Percentiles rank a stretch among this genome's conserved stretches.
Evolutionary conservation across 805 yeast genomes (phyloP).

Genomic region (Saitoella complicata): DNA sequence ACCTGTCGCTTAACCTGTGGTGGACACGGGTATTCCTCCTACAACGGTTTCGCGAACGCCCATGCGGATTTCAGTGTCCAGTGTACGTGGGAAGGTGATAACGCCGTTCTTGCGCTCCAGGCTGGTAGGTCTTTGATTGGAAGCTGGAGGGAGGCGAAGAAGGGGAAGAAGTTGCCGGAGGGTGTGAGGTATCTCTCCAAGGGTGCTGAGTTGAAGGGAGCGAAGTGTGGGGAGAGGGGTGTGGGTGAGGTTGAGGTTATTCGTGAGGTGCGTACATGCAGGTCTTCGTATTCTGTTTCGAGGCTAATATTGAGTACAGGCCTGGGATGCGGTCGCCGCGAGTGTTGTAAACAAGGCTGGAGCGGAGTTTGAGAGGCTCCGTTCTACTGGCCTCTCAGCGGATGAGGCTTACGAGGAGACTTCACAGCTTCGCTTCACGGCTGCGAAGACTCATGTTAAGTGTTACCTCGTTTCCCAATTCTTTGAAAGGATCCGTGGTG

Average conservation of each 20-base stretch:
- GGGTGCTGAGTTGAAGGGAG: slow-evolving; percentile 1
- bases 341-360: slow-evolving; percentile 22
- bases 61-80: slow-evolving; percentile 93
- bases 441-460: slow-evolving; percentile 26
- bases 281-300: slow-evolving; percentile 8
- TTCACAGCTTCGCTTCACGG: slow-evolving; percentile 26
- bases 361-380: slow-evolving; percentile 15
- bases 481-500: slow-evolving; percentile 21
- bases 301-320: slow-evolving; percentile 17
- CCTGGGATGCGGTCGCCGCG: slow-evolving; percentile 24
- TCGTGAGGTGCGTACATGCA: slow-evolving; percentile 4
- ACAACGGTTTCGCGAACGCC: slow-evolving; percentile 78
- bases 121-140: slow-evolving; percentile 66
- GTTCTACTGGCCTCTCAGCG: slow-evolving; percentile 14
- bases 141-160: slow-evolving; percentile 24
- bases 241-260: slow-evolving; percentile 9
- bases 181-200: slow-evolving; percentile 29
- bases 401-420: slow-evolving; percentile 25
- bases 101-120: slow-evolving; percentile 67
- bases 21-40: slow-evolving; percentile 92
- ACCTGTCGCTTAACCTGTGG: slow-evolving; percentile 90
- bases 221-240: slow-evolving; percentile 7
- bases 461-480: slow-evolving; percentile 23
- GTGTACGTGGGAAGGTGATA: slow-evolving; percentile 98
- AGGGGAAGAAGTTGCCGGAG: slow-evolving; percentile 31